Conservation (phyloP, 2,329 filamentous ascomycete species). For the Akanthomyces uredinophilus region DNA sequence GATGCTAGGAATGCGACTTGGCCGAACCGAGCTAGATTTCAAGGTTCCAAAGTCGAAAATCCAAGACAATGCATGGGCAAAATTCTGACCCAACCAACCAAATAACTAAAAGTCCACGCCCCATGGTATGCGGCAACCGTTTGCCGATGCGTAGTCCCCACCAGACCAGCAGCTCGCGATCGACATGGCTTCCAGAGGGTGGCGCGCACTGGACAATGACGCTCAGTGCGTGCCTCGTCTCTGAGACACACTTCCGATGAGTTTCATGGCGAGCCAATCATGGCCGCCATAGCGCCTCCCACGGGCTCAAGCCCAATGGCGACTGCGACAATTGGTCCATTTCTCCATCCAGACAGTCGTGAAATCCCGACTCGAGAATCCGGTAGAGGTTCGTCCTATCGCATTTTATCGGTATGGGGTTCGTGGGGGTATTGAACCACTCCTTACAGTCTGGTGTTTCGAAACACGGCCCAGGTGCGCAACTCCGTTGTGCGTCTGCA, state of each 20-base stretch:
- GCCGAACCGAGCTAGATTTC: neutral
- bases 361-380: neutral
- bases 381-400: too few species aligned
- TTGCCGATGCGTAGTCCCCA: neutral
- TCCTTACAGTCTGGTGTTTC: neutral
- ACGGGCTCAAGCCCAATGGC: neutral
- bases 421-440: too few species aligned
- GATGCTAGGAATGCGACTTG: neutral
- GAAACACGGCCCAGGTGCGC: neutral
- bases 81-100: neutral
- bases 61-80: neutral
- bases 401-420: too few species aligned
- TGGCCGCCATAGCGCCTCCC: neutral
- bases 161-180: neutral
- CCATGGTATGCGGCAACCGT: neutral
- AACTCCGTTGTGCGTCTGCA: neutral
- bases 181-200: neutral
- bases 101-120: too few species aligned
- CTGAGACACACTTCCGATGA: neutral
- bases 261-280: neutral
- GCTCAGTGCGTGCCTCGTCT: slow-evolving; percentile 1
- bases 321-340: too few species aligned
- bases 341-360: neutral
- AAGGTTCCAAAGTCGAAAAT: neutral
- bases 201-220: neutral